A percentile compares a stretch with the other conserved stretches of the same genome.
Evolutionary conservation across 2,329 filamentous ascomycete genomes (phyloP).

Genomic region (Fusarium tupiense): DNA sequence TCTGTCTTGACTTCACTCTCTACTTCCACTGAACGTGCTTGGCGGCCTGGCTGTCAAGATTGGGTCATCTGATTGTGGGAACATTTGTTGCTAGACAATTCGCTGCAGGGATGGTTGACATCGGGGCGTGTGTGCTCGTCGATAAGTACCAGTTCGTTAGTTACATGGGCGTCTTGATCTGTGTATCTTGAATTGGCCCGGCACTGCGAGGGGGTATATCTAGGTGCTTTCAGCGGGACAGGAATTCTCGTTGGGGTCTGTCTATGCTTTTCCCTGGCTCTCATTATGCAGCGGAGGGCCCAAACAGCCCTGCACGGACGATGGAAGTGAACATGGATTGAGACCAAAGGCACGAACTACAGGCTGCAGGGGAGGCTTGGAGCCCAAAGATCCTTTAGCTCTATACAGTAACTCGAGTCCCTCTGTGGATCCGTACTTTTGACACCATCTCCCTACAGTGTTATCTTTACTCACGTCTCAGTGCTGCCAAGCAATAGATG

Average conservation of each 20-base stretch:
- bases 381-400: no score
- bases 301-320: neutral
- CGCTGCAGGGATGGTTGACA: neutral
- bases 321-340: neutral
- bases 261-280: neutral
- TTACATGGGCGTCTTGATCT: neutral
- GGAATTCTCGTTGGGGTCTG: neutral
- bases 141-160: neutral
- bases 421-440: no score
- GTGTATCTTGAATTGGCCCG: neutral
- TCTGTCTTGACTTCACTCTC: neutral
- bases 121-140: neutral
- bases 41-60: neutral
- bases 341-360: no score
- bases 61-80: neutral
- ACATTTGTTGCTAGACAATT: neutral
- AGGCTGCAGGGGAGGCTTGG: no score
- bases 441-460: neutral
- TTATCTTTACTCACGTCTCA: neutral
- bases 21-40: neutral
- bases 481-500: neutral
- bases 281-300: no score
- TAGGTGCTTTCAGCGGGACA: neutral
- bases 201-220: neutral
- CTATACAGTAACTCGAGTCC: no score